These are phyloP conservation scores for Sporobolomyces roseus DNA, from an alignment of 768 basidiomycete genomes.

Conservation along the genomic window DNA sequence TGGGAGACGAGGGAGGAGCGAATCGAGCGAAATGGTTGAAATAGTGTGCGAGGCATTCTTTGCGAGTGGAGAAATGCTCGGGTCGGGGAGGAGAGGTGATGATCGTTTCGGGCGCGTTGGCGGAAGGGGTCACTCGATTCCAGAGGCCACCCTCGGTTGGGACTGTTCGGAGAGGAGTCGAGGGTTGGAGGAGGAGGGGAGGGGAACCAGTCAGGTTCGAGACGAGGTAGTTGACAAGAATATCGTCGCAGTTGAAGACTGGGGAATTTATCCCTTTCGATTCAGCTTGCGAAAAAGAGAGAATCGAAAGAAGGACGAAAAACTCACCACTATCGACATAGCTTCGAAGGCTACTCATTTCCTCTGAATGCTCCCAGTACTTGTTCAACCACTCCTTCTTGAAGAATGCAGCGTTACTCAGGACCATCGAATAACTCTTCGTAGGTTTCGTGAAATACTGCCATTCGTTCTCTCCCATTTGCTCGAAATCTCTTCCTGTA, in stretches of 20 bases:
- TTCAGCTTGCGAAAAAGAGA: too few species aligned
- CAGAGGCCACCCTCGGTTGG: conserved; percentile 35
- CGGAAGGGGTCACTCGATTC: conserved; percentile 9
- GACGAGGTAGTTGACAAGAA: conserved; percentile 43
- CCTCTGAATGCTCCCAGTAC: conserved; percentile 34
- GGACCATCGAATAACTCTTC: conserved; percentile 35
- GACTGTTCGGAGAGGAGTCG: conserved; percentile 28
- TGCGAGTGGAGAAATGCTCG: conserved; percentile 25
- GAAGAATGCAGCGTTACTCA: conserved; percentile 41
- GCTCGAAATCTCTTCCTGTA: conserved; percentile 29
- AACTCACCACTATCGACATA: conserved; percentile 39
- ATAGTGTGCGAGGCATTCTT: conserved; percentile 29
- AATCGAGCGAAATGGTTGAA: conserved; percentile 20
- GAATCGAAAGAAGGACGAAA: not conserved
- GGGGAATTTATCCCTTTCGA: too few species aligned
- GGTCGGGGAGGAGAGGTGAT: conserved; percentile 2
- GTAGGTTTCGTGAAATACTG: conserved; percentile 26
- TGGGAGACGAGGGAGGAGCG: not conserved
- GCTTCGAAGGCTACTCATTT: conserved; percentile 22
- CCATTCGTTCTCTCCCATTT: conserved; percentile 3
- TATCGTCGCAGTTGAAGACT: conserved; percentile 44
- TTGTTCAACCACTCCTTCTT: conserved; percentile 30
- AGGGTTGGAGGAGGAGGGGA: conserved; percentile 42
- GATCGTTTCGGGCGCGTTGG: not conserved
- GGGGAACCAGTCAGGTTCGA: conserved; percentile 36